Conservation (phyloP, 179 eudicot genomes). For the Nepenthes alata region DNA sequence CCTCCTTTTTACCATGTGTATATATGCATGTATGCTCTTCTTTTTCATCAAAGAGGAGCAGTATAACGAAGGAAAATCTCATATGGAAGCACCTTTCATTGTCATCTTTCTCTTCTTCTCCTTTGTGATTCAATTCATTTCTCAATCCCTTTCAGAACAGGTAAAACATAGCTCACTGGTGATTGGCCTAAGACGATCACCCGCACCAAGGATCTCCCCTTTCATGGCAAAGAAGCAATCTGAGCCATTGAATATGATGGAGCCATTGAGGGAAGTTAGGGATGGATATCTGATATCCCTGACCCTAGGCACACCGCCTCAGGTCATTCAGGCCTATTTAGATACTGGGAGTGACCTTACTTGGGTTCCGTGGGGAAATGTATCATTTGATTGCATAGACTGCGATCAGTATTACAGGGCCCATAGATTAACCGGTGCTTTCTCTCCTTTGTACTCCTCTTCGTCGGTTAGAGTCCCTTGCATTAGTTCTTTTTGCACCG, state of each 20-base stretch:
- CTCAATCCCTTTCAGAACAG: constrained; percentile 17
- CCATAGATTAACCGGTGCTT: constrained; percentile 21
- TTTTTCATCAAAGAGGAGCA: too few relatives aligned
- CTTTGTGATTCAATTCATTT: constrained; percentile 6
- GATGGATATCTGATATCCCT: constrained; percentile 53
- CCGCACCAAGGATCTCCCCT: constrained; percentile 11
- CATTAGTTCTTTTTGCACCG: constrained; percentile 29
- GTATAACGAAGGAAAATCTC: too few relatives aligned
- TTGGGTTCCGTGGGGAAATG: constrained; percentile 62
- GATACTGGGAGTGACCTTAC: constrained; percentile 61
- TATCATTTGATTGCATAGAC: constrained; percentile 46
- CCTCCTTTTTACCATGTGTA: too few relatives aligned
- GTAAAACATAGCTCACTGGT: constrained; percentile 17
- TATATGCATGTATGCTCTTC: too few relatives aligned
- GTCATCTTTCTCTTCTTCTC: constrained; percentile 7
- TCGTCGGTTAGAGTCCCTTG: constrained; percentile 36
- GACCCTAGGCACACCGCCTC: constrained; percentile 47
- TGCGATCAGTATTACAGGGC: constrained; percentile 31
- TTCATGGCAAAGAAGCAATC: constrained; percentile 12
- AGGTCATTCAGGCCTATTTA: constrained; percentile 38
- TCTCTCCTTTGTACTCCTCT: constrained; percentile 41
- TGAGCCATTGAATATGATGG: constrained; percentile 20
- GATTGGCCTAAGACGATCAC: constrained; percentile 27
- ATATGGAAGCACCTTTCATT: background rate
- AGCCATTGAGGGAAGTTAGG: constrained; percentile 39